phyloP scores from a whole-genome alignment of 306 rosid genomes.

The Glycine tomentella region DNA sequence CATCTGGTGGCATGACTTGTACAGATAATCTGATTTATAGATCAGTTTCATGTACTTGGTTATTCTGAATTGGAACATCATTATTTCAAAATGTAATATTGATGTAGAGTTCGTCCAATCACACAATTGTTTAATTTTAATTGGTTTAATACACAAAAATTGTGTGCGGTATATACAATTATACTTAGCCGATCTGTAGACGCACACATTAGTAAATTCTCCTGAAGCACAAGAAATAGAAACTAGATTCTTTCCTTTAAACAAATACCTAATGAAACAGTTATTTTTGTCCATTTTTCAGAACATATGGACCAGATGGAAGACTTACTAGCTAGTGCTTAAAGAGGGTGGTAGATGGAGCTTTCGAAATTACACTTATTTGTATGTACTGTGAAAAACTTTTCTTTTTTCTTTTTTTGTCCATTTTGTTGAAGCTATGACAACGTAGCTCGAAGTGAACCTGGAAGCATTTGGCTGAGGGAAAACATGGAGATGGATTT shows the following conservation, averaged over 20 bases:
- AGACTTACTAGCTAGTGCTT: slow-evolving; percentile 31
- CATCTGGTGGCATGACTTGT: neutral
- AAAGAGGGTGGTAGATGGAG: slow-evolving; percentile 4
- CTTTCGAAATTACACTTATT: slow-evolving; percentile 4
- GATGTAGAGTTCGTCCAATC: neutral
- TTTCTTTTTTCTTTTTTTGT: neutral
- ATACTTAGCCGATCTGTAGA: neutral
- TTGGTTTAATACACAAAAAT: neutral
- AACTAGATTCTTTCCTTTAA: slow-evolving; percentile 28
- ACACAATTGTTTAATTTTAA: neutral
- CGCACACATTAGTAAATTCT: neutral
- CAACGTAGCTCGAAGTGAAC: slow-evolving; percentile 6
- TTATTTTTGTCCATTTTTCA: slow-evolving; percentile 22
- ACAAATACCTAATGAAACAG: slow-evolving; percentile 4
- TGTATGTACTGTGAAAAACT: slow-evolving; percentile 3
- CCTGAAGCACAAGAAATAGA: slow-evolving; percentile 5
- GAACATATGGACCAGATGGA: slow-evolving; percentile 23
- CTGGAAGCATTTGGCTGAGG: neutral
- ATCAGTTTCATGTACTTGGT: neutral
- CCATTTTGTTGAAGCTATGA: neutral
- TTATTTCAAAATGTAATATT: neutral
- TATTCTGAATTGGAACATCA: neutral
- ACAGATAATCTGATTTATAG: neutral
- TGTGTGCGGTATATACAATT: neutral
- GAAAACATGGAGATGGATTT: slow-evolving; percentile 33